Evolutionary conservation across 2,329 filamentous ascomycete genomes (phyloP), one percentile per base, ranked within the genome.

Genomic region (Calycina herbarum): DNA sequence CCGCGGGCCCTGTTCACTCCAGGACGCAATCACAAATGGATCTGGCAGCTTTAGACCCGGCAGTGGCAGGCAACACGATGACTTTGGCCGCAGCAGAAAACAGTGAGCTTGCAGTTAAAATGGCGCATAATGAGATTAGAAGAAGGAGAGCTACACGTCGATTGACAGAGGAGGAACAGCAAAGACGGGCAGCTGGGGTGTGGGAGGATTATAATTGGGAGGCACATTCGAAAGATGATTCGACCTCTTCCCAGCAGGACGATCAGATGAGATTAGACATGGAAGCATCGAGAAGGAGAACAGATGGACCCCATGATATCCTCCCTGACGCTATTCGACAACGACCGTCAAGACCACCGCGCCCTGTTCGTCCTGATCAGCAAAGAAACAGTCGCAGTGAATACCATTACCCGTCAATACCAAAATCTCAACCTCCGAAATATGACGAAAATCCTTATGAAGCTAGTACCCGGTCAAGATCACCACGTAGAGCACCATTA

Each of bases 91-190:
- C 90, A 0, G 84, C 83, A 1, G 86, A 93, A 64, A 83, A 96
- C 68, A 85, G 88, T 68, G 89, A 94, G 11, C 79, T 96, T 57
- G 93, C 93, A 0, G 88, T 96, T 6, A 86, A 89, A 69, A 77
- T 96, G 35, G 92, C 92, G 0, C 87, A 89, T 68, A 85, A 85
- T 64, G 92, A 96, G 77, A 84, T 93, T 65, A 82, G 80, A 64
- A 83, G 90, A 54, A 83, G 92, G 69, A 88, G 91, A 71, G 86
- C 85, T 15, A 83, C 82, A 54, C 82, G 86, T 67, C 83, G 82
- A 11, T 85, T 83, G 0, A 81, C 83, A 59, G 83, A 86, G 63
- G 84, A 87, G 66, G 85, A 88, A 68, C 82, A 83, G 65, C 79
- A 79, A 61, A 83, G 86, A 51, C 81, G 87, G 10, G 78, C 79